phyloP scores from a whole-genome alignment of 2,329 filamentous ascomycete species.

The Aspergillus cejpii region DNA sequence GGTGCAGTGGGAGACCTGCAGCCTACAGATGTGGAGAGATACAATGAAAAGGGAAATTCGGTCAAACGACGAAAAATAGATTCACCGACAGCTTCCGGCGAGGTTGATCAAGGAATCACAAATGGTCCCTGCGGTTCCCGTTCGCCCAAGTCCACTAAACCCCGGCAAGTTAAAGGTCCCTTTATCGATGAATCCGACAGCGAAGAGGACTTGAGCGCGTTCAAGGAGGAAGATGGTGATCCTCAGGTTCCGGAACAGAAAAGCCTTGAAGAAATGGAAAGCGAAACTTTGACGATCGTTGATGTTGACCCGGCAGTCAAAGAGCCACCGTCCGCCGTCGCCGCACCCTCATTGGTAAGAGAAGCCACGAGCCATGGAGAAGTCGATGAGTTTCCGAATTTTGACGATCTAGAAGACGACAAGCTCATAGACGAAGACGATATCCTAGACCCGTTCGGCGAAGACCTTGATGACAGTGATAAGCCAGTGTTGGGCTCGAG shows the following conservation, averaged over 20 bases:
- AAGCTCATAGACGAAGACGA: conserved; percentile 58
- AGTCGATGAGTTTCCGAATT: conserved; percentile 47
- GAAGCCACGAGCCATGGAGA: conserved; percentile 44
- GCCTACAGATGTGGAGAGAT: conserved; percentile 17
- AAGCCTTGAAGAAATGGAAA: not conserved
- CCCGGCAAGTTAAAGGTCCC: conserved; percentile 27
- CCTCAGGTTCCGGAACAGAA: not conserved
- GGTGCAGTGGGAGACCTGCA: conserved; percentile 13
- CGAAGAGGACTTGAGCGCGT: conserved; percentile 42
- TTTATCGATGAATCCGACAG: conserved; percentile 48
- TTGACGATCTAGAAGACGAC: conserved; percentile 57
- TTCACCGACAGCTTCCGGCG: conserved; percentile 1
- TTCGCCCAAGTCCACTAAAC: conserved; percentile 5
- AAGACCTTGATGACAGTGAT: conserved; percentile 31
- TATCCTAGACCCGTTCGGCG: conserved; percentile 56
- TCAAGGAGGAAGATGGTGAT: conserved; percentile 17
- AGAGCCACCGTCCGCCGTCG: conserved; percentile 18
- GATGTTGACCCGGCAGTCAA: conserved; percentile 7
- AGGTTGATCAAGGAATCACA: not conserved
- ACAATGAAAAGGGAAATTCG: conserved; percentile 28
- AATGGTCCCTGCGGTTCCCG: conserved; percentile 1
- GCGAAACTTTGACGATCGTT: not conserved
- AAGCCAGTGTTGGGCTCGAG: conserved; percentile 20
- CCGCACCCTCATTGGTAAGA: conserved; percentile 44
- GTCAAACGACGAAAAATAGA: conserved; percentile 33